Conservation (phyloP, 805 yeast species). For the Ogataea zsoltii region DNA sequence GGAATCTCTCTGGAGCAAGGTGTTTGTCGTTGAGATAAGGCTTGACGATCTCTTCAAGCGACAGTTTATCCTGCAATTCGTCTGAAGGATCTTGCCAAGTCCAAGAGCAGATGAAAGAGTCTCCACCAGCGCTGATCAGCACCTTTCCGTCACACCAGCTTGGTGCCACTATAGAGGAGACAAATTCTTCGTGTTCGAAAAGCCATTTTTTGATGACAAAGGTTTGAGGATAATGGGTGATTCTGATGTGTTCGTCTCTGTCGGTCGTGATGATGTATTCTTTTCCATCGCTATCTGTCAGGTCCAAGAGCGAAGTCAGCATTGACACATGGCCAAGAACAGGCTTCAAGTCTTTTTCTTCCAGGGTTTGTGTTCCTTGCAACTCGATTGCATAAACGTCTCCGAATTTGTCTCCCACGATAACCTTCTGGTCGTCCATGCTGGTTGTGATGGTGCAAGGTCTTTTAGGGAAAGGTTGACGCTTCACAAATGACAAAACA, state of each 20-base stretch:
- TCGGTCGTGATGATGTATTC: slow-evolving; percentile 75
- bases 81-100: slow-evolving; percentile 55
- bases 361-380: slow-evolving; percentile 36
- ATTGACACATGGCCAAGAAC: slow-evolving; percentile 94
- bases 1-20: slow-evolving; percentile 64
- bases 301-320: slow-evolving; percentile 73
- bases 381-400: slow-evolving; percentile 75
- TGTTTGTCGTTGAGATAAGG: slow-evolving; percentile 57
- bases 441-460: slow-evolving; percentile 80
- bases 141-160: slow-evolving; percentile 44
- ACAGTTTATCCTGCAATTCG: slow-evolving; percentile 44
- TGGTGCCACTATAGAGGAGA: slow-evolving; percentile 65
- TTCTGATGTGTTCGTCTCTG: slow-evolving; percentile 93
- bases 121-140: slow-evolving; percentile 91
- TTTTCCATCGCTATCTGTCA: slow-evolving; percentile 41
- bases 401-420: slow-evolving; percentile 94
- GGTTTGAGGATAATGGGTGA: slow-evolving; percentile 76
- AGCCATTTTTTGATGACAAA: slow-evolving; percentile 79
- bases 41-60: slow-evolving; percentile 38
- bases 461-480: slow-evolving; percentile 85
- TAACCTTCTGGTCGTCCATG: slow-evolving; percentile 47
- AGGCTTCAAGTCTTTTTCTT: slow-evolving; percentile 56
- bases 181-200: slow-evolving; percentile 84
- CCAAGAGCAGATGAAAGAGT: slow-evolving; percentile 72
- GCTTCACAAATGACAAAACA: slow-evolving; percentile 54